phyloP scores from a whole-genome alignment of 495 filamentous ascomycete species.

The Xylaria longipes region DNA sequence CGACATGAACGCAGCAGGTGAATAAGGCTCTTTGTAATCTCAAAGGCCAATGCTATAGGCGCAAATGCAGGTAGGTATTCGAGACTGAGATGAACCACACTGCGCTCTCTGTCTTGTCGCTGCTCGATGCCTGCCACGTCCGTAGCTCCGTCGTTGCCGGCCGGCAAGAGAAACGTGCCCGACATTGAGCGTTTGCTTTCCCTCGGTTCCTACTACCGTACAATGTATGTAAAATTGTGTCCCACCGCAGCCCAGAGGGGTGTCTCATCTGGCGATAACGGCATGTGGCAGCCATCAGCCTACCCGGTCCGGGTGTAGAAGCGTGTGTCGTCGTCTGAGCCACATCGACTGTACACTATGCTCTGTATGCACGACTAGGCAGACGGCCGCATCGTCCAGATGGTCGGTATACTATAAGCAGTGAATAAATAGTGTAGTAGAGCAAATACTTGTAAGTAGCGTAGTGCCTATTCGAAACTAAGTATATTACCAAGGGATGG shows the following conservation, averaged over 20 bases:
- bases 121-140: constrained; percentile 14
- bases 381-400: not conserved
- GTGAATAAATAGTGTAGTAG: constrained; percentile 6
- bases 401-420: not conserved
- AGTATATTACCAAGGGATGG: not conserved
- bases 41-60: not conserved
- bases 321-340: constrained; percentile 2
- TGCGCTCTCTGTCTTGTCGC: not conserved
- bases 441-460: not conserved
- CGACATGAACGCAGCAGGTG: not conserved
- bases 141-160: constrained; percentile 10
- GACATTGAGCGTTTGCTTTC: not conserved
- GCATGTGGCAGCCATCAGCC: not conserved
- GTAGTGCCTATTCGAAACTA: not conserved
- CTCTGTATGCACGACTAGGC: not conserved
- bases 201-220: constrained; percentile 6
- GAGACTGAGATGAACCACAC: not conserved
- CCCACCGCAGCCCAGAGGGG: not conserved
- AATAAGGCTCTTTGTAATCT: not conserved
- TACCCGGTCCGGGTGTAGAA: not conserved
- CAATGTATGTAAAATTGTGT: not conserved
- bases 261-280: constrained; percentile 16
- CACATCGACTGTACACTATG: not conserved
- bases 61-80: not conserved
- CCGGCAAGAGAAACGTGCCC: not conserved